phyloP scores from a whole-genome alignment of 2,329 filamentous ascomycete genomes.

The Verticillium klebahnii region DNA sequence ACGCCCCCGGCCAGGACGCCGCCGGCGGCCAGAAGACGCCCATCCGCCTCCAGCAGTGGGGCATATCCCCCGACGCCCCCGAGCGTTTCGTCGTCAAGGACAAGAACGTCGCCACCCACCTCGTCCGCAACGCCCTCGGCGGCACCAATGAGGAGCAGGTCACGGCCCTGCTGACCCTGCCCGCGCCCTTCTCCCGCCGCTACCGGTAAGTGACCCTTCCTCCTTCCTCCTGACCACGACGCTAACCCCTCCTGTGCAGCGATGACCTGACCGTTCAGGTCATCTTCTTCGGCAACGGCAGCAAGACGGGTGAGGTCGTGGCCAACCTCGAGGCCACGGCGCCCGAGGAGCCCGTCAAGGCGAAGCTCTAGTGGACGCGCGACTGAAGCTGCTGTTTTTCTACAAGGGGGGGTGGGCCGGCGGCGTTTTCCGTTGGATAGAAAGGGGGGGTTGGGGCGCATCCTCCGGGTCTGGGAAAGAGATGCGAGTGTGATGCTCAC shows the following conservation, averaged over 20 bases:
- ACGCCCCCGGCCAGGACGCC: constrained; percentile 36
- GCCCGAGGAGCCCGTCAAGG: constrained; percentile 24
- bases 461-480: too few species aligned
- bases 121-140: constrained; percentile 90
- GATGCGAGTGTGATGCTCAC: too few species aligned
- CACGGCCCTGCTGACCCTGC: constrained; percentile 84
- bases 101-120: constrained; percentile 92
- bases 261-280: constrained; percentile 97
- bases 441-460: too few species aligned
- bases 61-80: constrained; percentile 66
- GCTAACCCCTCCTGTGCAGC: constrained; percentile 35
- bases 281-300: constrained; percentile 90
- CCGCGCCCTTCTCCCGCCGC: constrained; percentile 83
- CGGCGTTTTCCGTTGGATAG: too few species aligned
- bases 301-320: constrained; percentile 71
- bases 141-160: constrained; percentile 93
- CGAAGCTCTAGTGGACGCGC: constrained; percentile 29
- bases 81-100: constrained; percentile 92
- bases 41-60: constrained; percentile 88
- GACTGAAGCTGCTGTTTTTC: not conserved
- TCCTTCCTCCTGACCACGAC: not conserved
- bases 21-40: constrained; percentile 76
- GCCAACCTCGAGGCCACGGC: constrained; percentile 86
- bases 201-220: constrained; percentile 60
- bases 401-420: too few species aligned